Evolutionary conservation across 1,139 yeast species (phyloP).

Genomic region (Kodamaea derodonti): DNA sequence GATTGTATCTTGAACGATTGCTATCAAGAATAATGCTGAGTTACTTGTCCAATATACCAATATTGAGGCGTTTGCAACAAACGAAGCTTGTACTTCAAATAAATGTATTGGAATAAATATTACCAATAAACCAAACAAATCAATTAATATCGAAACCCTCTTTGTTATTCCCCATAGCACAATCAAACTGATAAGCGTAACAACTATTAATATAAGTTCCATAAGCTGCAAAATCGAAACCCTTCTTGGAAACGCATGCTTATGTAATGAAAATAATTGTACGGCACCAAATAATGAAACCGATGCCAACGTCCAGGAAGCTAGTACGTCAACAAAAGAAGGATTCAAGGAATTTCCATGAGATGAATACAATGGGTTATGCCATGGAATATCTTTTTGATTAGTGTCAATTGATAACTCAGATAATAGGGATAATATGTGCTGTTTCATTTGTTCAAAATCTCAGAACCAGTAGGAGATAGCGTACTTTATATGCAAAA

Average conservation of each 20-base stretch:
- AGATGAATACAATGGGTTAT: neutral
- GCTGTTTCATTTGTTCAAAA: too few species aligned
- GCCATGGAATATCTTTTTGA: too few species aligned
- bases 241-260: too few species aligned
- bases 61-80: slow-evolving; percentile 11
- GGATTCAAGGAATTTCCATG: neutral
- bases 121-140: slow-evolving; percentile 1
- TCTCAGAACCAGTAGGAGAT: too few species aligned
- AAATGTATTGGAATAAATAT: slow-evolving; percentile 9
- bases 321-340: neutral
- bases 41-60: slow-evolving; percentile 10
- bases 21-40: slow-evolving; percentile 7
- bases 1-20: slow-evolving; percentile 14
- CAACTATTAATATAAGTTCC: slow-evolving; percentile 1
- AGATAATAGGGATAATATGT: too few species aligned
- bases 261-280: too few species aligned
- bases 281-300: neutral
- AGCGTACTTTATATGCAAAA: too few species aligned
- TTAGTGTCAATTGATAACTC: too few species aligned
- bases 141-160: neutral
- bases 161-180: neutral
- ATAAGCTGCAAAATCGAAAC: neutral
- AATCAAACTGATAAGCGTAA: slow-evolving; percentile 1
- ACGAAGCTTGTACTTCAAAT: slow-evolving; percentile 8
- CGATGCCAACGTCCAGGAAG: neutral